Evolutionary conservation across 1,284 basidiomycete genomes (phyloP).

Genomic region (Kwoniella shivajii): DNA sequence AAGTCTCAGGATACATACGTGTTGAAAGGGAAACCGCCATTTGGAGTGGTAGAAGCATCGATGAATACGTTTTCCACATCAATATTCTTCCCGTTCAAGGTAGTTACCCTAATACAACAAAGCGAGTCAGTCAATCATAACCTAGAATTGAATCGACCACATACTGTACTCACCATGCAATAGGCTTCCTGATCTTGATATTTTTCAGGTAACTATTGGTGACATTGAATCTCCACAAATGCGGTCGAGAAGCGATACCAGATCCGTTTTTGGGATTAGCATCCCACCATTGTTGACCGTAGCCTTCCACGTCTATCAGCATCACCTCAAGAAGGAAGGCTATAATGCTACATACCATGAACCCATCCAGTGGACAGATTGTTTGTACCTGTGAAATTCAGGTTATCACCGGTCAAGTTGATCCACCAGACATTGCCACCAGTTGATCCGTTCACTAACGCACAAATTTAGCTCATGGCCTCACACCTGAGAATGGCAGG

Average conservation of each 20-base stretch:
- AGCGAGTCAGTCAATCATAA: background rate
- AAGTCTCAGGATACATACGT: constrained; percentile 35
- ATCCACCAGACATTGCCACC: constrained; percentile 26
- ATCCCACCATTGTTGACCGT: constrained; percentile 61
- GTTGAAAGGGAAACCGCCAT: constrained; percentile 59
- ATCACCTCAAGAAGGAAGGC: background rate
- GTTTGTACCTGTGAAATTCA: constrained; percentile 26
- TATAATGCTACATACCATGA: constrained; percentile 20
- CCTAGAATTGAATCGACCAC: background rate
- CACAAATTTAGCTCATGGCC: background rate
- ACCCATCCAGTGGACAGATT: constrained; percentile 37
- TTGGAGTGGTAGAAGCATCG: constrained; percentile 55
- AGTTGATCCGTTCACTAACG: constrained; percentile 11
- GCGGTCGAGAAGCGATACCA: constrained; percentile 51
- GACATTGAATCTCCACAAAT: constrained; percentile 59
- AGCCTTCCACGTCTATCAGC: constrained; percentile 33
- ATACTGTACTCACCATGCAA: constrained; percentile 53
- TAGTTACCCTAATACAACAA: constrained; percentile 48
- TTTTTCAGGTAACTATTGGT: constrained; percentile 55
- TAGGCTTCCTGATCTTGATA: constrained; percentile 59
- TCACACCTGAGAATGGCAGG: background rate
- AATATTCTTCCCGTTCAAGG: constrained; percentile 57
- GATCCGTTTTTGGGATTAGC: constrained; percentile 50
- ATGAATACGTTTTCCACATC: constrained; percentile 58
- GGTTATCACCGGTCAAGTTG: constrained; percentile 21